These are phyloP conservation scores for Ceratocystis diversiconidia DNA, from an alignment of 2,329 filamentous ascomycete species.

Conservation along the genomic window DNA sequence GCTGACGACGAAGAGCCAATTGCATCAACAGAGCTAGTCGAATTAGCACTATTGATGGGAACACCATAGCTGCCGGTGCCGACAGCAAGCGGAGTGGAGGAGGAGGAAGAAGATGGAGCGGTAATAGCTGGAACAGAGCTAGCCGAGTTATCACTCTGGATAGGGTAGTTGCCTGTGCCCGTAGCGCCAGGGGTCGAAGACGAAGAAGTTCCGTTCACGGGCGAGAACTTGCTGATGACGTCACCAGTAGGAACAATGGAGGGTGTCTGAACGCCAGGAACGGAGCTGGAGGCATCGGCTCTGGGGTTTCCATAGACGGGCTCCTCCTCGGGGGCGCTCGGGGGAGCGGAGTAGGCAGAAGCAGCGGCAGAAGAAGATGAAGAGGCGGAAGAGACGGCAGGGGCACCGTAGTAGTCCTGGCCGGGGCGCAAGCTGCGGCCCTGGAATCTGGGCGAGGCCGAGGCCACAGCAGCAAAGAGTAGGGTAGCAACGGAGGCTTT, in stretches of 20 bases:
- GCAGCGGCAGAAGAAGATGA: not conserved
- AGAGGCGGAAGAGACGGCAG: not conserved
- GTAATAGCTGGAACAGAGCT: constrained; percentile 5
- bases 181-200: not conserved
- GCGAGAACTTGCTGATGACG: not conserved
- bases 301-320: not conserved
- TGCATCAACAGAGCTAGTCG: constrained; percentile 2
- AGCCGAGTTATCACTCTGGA: not conserved
- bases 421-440: constrained; percentile 13
- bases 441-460: constrained; percentile 15
- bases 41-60: constrained; percentile 1
- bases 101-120: constrained; percentile 24
- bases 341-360: not conserved
- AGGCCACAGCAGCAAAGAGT: constrained; percentile 14
- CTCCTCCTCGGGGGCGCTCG: not conserved
- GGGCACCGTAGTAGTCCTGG: not conserved
- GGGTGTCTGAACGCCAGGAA: not conserved
- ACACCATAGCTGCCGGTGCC: constrained; percentile 6
- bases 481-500: constrained; percentile 17
- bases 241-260: not conserved
- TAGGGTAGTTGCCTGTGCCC: not conserved
- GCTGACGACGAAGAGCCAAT: constrained; percentile 23
- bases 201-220: not conserved
- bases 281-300: not conserved
- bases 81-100: constrained; percentile 27